Conservation (phyloP, 2,329 filamentous ascomycete genomes). For the Ilyonectria mors-panacis region DNA sequence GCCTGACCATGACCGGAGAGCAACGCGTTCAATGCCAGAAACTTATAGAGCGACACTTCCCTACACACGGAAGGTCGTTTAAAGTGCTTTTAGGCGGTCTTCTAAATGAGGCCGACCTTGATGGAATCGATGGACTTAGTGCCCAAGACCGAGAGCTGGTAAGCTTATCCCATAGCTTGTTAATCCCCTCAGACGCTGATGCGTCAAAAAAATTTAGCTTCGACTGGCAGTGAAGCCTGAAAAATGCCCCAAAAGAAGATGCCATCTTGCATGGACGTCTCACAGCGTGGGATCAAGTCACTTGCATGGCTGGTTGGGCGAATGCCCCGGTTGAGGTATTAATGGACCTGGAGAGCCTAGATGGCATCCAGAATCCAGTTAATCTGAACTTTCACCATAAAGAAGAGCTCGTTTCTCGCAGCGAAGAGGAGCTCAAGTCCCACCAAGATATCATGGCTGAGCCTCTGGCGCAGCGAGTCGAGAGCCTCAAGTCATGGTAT, state of each 20-base stretch:
- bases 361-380: constrained; percentile 60
- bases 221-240: constrained; percentile 36
- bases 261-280: constrained; percentile 39
- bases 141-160: constrained; percentile 33
- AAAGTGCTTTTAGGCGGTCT: constrained; percentile 43
- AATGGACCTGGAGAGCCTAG: constrained; percentile 55
- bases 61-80: constrained; percentile 29
- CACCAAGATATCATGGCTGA: constrained; percentile 35
- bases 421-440: constrained; percentile 29
- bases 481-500: constrained; percentile 39
- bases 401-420: constrained; percentile 43
- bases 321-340: constrained; percentile 49
- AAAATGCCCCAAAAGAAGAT: constrained; percentile 34
- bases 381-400: constrained; percentile 63
- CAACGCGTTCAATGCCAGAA: constrained; percentile 33
- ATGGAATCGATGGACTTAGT: constrained; percentile 24
- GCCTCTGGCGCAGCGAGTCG: constrained; percentile 18
- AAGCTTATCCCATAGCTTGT: constrained; percentile 16
- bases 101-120: constrained; percentile 35
- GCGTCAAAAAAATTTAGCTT: constrained; percentile 20
- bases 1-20: constrained; percentile 34
- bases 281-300: constrained; percentile 41
- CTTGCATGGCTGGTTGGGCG: constrained; percentile 37
- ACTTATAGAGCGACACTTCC: constrained; percentile 38
- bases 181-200: background rate